Percentiles rank a stretch among this genome's conserved stretches.
Evolutionary conservation across 1,139 yeast species (phyloP).

Genomic region (Sugiyamaella pinicola): DNA sequence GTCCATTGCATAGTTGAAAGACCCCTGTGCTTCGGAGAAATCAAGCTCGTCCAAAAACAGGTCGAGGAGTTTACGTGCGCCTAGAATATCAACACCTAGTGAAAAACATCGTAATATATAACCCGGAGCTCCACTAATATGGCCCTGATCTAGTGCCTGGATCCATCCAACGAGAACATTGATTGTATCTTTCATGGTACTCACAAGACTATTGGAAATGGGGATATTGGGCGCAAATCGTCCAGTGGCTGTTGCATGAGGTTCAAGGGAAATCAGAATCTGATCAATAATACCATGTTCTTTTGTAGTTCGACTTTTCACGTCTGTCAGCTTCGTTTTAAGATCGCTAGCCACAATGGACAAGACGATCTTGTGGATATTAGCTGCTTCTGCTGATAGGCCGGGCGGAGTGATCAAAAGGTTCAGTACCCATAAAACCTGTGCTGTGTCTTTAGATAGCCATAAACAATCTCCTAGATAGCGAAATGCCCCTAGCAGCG

Average conservation of each 20-base stretch:
- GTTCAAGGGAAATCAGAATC: conserved; percentile 21
- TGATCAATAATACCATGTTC: conserved; percentile 19
- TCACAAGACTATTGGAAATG: conserved; percentile 15
- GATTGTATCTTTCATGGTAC: conserved; percentile 33
- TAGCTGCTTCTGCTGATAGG: conserved; percentile 42
- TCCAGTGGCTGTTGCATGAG: conserved; percentile 17
- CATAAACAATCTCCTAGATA: conserved; percentile 47
- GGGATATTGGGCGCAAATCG: conserved; percentile 12
- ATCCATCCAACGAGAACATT: conserved; percentile 34
- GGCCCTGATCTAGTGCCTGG: conserved; percentile 31
- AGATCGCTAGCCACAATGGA: conserved; percentile 39
- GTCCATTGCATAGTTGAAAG: conserved; percentile 32
- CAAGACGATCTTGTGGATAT: conserved; percentile 44
- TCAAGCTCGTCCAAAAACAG: conserved; percentile 35
- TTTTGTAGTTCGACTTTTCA: conserved; percentile 22
- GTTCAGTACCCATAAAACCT: conserved; percentile 41
- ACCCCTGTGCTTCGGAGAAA: conserved; percentile 34
- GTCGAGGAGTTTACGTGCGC: conserved; percentile 52
- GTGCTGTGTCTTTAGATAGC: conserved; percentile 39
- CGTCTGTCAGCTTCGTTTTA: conserved; percentile 27
- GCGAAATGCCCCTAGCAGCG: conserved; percentile 49
- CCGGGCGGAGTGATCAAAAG: conserved; percentile 42
- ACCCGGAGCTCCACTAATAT: conserved; percentile 35
- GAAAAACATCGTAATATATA: conserved; percentile 56
- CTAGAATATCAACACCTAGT: conserved; percentile 52